These are phyloP conservation scores for Tilletia caries DNA, from an alignment of 1,284 basidiomycete genomes.

Conservation along the genomic window DNA sequence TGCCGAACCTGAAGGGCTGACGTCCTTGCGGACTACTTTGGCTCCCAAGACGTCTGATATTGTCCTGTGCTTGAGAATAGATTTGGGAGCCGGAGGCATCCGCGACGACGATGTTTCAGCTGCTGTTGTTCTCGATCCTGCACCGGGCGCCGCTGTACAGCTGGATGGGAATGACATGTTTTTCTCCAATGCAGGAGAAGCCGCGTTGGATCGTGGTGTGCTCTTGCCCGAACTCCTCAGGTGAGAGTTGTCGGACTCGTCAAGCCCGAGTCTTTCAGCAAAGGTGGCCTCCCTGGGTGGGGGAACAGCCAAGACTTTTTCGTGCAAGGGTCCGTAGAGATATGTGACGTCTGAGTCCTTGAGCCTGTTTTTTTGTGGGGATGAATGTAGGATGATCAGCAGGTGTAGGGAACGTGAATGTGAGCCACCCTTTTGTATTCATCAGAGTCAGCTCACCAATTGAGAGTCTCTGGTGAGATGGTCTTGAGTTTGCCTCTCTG, in stretches of 20 bases:
- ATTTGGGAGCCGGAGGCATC: constrained; percentile 60
- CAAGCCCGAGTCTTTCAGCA: constrained; percentile 60
- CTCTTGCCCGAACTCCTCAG: not conserved
- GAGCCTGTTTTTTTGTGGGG: no score
- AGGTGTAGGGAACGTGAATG: no score
- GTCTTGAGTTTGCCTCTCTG: constrained; percentile 95
- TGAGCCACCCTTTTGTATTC: no score
- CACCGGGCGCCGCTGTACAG: no score
- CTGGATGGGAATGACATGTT: no score
- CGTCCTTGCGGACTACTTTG: constrained; percentile 56
- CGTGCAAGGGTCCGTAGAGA: constrained; percentile 92
- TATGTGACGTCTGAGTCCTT: constrained; percentile 99
- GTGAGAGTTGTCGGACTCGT: constrained; percentile 24
- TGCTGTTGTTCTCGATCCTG: not conserved
- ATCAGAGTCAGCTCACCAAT: constrained; percentile 71
- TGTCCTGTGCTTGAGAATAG: constrained; percentile 93
- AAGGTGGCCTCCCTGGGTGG: constrained; percentile 59
- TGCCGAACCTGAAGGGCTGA: constrained; percentile 24
- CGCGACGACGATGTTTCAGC: not conserved
- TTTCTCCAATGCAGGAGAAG: not conserved
- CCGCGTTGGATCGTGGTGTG: constrained; percentile 6
- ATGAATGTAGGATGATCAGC: no score
- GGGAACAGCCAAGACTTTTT: constrained; percentile 62
- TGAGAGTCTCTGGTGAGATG: constrained; percentile 91
- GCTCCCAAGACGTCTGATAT: constrained; percentile 76